Base-by-base conservation (phyloP, 1,284 basidiomycete species). In the Pterula multifida region DNA sequence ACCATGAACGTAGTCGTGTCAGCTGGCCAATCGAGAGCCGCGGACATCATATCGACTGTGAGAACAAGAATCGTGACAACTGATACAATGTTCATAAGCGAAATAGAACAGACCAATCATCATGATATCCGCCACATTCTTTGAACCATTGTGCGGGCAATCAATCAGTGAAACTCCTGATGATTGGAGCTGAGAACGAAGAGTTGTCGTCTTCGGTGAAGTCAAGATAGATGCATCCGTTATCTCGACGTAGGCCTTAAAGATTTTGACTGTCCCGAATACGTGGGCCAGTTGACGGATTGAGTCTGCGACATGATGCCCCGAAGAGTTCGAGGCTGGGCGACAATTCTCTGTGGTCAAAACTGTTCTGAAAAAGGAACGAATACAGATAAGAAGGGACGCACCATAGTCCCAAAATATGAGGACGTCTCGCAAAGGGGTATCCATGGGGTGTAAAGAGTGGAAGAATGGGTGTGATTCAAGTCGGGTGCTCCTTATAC, bases 341-440 rank as follows among this genome's bases (percentile, higher is more conserved):
- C 65, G 67, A 54, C 79, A 78, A 52, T 81, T 79, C 56, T 81
- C 80, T 81, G 54, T 35, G 9, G 32, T 6, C n/a, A 22, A 22
- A 6, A 32, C 6, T 32, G 28, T 32, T 32, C 28, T n/a, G n/a
- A n/a, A n/a, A n/a, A n/a, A n/a, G n/a, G 28, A 6, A 15, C 15
- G 28, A 32, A 15, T 36, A 28, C 35, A 11, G n/a, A 49, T 32
- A 36, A 47, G 26, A 25, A 15, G 17, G 4, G 3, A 63, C 73
- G 42, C 50, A 78, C 78, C 78, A 56, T 73, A 75, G 59, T 81
- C 79, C 78, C 79, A 81, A 55, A 78, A 81, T 26, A 81, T 68
- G 50, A 73, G 75, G 39, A 78, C 75, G 45, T 42, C 39, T 42
- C 39, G 39, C 19, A 4, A 19, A 17, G 39, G 39, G 39, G 39